Percentiles rank a stretch among this genome's conserved stretches.
These are phyloP conservation scores for Pleurotus pulmonarius DNA, from an alignment of 768 basidiomycete genomes.

Conservation along the genomic window DNA sequence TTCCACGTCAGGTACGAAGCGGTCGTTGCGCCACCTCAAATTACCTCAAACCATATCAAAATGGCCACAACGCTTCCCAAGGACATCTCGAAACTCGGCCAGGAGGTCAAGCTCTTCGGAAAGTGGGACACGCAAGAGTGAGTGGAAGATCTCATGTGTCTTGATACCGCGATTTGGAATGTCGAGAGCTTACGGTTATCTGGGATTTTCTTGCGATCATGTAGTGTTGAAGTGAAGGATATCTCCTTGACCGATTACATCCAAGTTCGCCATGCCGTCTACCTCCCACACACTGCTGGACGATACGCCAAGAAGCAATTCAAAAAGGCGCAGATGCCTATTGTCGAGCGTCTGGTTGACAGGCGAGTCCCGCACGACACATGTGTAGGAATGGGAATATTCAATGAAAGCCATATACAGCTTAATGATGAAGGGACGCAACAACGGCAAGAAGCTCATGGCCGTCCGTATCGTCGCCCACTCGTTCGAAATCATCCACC, in stretches of 20 bases:
- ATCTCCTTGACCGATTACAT: conserved; percentile 99
- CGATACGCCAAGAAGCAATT: conserved; percentile 99
- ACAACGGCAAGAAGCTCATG: conserved; percentile 99
- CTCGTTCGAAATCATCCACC: conserved; percentile 99
- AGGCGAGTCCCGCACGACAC: conserved; percentile 45
- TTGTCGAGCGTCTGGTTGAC: conserved; percentile 98
- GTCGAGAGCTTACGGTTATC: not conserved
- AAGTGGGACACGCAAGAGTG: conserved; percentile 99
- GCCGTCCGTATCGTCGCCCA: conserved; percentile 99
- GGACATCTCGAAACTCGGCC: conserved; percentile 77
- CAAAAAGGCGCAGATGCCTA: conserved; percentile 99
- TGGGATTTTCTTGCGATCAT: not conserved
- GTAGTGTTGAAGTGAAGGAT: conserved; percentile 96
- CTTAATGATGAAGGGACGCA: conserved; percentile 99
- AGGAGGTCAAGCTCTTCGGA: conserved; percentile 94
- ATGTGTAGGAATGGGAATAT: not conserved
- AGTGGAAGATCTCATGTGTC: conserved; percentile 29
- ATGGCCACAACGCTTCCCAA: conserved; percentile 80
- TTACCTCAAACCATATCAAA: conserved; percentile 33
- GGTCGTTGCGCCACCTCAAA: conserved; percentile 23
- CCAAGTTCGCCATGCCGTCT: conserved; percentile 97
- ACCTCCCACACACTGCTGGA: conserved; percentile 97
- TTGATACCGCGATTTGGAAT: not conserved
- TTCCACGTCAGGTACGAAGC: not conserved
- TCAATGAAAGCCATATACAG: conserved; percentile 32